Conservation (phyloP, 768 basidiomycete species). For the Leccinum longicurvipes region DNA sequence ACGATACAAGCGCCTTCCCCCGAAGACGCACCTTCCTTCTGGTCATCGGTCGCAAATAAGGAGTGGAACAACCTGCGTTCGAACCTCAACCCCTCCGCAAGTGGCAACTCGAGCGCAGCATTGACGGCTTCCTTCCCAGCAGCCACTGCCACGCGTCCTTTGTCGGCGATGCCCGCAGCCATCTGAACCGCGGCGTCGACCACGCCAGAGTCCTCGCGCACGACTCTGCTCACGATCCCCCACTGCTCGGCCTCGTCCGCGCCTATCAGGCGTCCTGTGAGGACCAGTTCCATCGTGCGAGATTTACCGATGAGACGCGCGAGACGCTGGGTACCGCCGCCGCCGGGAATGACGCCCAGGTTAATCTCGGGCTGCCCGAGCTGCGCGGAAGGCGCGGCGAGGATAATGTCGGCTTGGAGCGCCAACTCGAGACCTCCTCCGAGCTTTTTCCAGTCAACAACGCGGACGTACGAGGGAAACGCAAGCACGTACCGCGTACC, state of each 20-base stretch:
- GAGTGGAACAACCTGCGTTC: slow-evolving; percentile 90
- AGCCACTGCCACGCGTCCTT: slow-evolving; percentile 78
- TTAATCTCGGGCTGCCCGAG: slow-evolving; percentile 98
- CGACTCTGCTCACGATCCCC: slow-evolving; percentile 85
- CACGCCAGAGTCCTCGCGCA: slow-evolving; percentile 74
- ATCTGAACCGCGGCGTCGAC: slow-evolving; percentile 84
- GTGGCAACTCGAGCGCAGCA: slow-evolving; percentile 79
- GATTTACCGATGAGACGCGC: slow-evolving; percentile 86
- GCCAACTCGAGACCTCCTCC: slow-evolving; percentile 98
- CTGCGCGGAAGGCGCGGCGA: slow-evolving; percentile 83
- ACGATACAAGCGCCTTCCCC: neutral
- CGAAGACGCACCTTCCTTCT: slow-evolving; percentile 80
- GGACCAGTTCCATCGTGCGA: slow-evolving; percentile 88
- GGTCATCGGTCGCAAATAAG: slow-evolving; percentile 90
- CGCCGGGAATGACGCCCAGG: slow-evolving; percentile 91
- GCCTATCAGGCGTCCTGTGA: slow-evolving; percentile 79
- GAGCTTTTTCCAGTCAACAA: slow-evolving; percentile 52
- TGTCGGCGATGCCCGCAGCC: slow-evolving; percentile 74
- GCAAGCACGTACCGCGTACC: slow-evolving; percentile 70
- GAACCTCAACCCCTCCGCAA: slow-evolving; percentile 80
- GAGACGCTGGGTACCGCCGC: slow-evolving; percentile 91
- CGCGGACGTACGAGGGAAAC: neutral
- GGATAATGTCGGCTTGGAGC: slow-evolving; percentile 93
- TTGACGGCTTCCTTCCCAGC: slow-evolving; percentile 95
- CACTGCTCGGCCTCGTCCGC: slow-evolving; percentile 82